Evolutionary conservation across 768 basidiomycete species (phyloP), one percentile per base, ranked within the genome.

Genomic region (Termitomyces sp.): DNA sequence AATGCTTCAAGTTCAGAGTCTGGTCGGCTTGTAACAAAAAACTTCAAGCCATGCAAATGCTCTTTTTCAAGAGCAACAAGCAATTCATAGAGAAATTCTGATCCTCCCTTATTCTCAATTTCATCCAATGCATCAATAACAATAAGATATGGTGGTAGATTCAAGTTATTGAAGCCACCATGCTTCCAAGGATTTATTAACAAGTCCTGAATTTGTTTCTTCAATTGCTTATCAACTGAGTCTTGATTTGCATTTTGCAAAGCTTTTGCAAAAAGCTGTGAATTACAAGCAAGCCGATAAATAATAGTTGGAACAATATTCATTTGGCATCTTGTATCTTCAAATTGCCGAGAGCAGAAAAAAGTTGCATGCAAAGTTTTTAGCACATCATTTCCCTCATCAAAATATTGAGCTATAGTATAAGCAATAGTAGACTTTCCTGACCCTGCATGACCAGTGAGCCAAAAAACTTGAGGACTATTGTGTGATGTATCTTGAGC

Each of bases 311-410:
- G 68, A 59, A 71, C 50, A 50, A 71, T 68, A 18, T 52, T 49
- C n/a, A 36, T 65, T 10, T 57, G n/a, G n/a, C n/a, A n/a, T n/a
- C n/a, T n/a, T n/a, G n/a, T n/a, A n/a, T n/a, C n/a, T n/a, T n/a
- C n/a, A n/a, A n/a, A n/a, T n/a, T n/a, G n/a, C n/a, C n/a, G n/a
- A n/a, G n/a, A n/a, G n/a, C n/a, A n/a, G n/a, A 40, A 72, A 65
- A 72, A 72, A 49, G 63, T 70, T 20, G 54, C 70, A 2, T 66
- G 65, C 38, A 72, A 50, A 14, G 64, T 50, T n/a, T 66, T 62
- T 35, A 67, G 63, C 1, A 32, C 13, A 5, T 43, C 40, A 20
- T 55, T 53, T 16, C 65, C 61, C 6, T 70, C 63, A 0, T 69
- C 69, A 47, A 53, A 64, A 64, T n/a, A n/a, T n/a, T n/a, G n/a